Base-by-base conservation (phyloP, 768 basidiomycete species). In the Gautieria morchelliformis region DNA sequence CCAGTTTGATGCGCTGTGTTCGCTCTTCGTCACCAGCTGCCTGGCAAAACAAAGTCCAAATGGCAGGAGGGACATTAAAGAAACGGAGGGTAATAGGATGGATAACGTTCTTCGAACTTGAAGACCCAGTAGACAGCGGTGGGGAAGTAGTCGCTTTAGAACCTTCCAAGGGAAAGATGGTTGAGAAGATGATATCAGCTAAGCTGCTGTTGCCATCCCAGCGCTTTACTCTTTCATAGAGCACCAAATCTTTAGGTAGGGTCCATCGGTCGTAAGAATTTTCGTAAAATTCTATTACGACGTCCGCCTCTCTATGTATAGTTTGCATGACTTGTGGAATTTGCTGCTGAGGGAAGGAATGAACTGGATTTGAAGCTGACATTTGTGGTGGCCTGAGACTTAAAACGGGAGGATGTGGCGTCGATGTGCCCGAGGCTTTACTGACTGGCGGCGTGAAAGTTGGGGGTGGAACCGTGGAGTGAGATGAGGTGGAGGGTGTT, bases 281-380 rank as follows among this genome's bases (percentile, higher is more conserved):
- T 63, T 89, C 88, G 51, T 75, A 70, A 61, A 87, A 89, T 63
- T 87, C 85, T 52, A 91, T 64, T 22, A 89, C 79, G 1, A 91
- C 65, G 65, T 90, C 88, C 63, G 83, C 87, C n/a, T 80, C 78
- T 63, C 78, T 83, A 35, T 75, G 65, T 17, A 78, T 65, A 30
- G 60, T 44, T n/a, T 60, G 50, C 22, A 22, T 33, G 2, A 59
- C 20, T 4, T 58, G 55, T 22, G 47, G 40, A 33, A 44, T 11
- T 39, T 61, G 42, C 14, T 39, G 22, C 12, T 49, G 48, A 19
- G 48, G 2, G 11, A 15, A 17, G 24, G 33, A 32, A 9, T 7
- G 48, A n/a, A n/a, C 20, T 52, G 51, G 1, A 12, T 20, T 40
- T 11, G 51, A 33, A 14, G 37, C 33, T 47, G 45, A 17, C 14